These are phyloP conservation scores for Bruguiera sexangula DNA, from an alignment of 345 rosid genomes.

Conservation along the genomic window DNA sequence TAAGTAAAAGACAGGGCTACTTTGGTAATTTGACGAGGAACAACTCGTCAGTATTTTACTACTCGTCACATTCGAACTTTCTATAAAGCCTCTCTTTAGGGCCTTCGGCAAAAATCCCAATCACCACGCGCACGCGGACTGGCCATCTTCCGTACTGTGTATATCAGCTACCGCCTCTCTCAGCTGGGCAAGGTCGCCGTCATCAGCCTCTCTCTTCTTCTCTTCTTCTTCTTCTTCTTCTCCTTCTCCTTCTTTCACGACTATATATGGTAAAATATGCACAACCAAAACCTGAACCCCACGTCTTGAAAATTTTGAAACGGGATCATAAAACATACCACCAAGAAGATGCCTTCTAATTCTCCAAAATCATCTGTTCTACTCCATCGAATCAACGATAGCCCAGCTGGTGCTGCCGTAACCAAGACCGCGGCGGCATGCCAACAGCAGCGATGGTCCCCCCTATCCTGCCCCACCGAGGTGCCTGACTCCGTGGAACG, in stretches of 20 bases:
- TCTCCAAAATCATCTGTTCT: conserved; percentile 30
- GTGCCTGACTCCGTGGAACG: conserved; percentile 22
- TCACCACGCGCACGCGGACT: no score
- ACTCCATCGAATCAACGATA: conserved; percentile 28
- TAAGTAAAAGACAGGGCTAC: neutral
- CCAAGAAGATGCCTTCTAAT: conserved; percentile 22
- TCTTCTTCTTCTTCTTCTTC: neutral
- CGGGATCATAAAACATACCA: neutral
- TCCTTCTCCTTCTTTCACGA: neutral
- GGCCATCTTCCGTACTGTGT: neutral
- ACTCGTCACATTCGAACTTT: conserved; percentile 1
- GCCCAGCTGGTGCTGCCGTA: conserved; percentile 6
- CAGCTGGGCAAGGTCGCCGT: conserved; percentile 1
- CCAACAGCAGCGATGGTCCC: conserved; percentile 28
- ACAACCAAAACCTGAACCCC: neutral
- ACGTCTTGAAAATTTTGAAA: neutral
- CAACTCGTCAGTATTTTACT: conserved; percentile 8
- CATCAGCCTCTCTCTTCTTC: neutral
- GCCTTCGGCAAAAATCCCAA: neutral
- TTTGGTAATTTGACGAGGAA: neutral
- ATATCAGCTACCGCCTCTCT: neutral
- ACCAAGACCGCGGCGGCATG: neutral
- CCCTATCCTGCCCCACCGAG: conserved; percentile 19
- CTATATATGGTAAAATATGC: neutral
- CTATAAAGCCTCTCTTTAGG: no score